Evolutionary conservation across 148 eudicot species (phyloP), one percentile per base, ranked within the genome.

Genomic region (Rhododendron griersonianum): DNA sequence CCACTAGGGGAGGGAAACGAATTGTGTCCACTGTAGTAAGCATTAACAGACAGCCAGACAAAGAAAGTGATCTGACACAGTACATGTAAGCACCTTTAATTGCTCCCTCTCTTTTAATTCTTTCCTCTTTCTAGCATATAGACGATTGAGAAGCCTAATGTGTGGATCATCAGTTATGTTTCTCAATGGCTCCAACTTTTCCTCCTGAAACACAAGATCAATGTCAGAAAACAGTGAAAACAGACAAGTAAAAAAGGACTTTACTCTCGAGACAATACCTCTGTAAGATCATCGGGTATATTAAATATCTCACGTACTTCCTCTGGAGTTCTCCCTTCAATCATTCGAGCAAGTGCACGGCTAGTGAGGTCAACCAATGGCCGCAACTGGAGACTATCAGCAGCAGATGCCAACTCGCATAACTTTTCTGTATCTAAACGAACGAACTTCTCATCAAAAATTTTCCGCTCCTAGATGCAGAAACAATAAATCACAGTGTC

Each of bases 61-160:
- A 61, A 51, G 75, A 82, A 33, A 51, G 59, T 44, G 81, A 55
- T 78, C 53, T 4, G 71, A 47, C 83, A 51, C 9, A 35, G 55
- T 80, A 76, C n/a, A 77, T 55, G 47, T 80, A 83, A 83, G 65
- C 86, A 95, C 96, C 98, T 94, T 93, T 83, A 90, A 84, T 87
- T 91, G 88, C 79, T 91, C 87, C 86, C 92, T 91, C 76, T 93
- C 96, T 87, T 87, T 94, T 86, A 95, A 90, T 87, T 94, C 94
- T 86, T 94, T 94, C 91, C 98, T 91, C 91, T 94, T 95, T 87
- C 94, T 94, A 23, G 98, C 96, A 94, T 95, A 92, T 53, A 94
- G 83, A 84, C 95, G 92, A 92, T 95, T 95, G 89, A 95, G 84
- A 57, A 95, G 91, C 89, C 96, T 92, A 44, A 95, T 94, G 57